Evolutionary conservation across 768 basidiomycete genomes (phyloP).

Genomic region (Terana coerulea): DNA sequence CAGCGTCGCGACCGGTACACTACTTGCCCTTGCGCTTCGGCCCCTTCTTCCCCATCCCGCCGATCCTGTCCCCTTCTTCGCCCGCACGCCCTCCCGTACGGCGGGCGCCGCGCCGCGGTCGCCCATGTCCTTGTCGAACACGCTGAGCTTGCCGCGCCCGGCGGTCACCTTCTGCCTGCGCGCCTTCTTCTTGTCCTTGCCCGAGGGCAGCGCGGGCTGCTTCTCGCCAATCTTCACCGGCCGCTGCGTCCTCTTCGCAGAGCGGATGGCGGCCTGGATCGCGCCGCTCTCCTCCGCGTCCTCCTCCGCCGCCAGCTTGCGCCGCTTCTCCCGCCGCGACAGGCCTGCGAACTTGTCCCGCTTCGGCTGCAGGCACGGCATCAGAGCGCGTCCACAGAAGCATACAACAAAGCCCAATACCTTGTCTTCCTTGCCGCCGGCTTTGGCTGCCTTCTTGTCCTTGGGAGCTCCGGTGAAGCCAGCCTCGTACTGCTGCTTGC

Average conservation of each 20-base stretch:
- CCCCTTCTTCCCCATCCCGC: constrained; percentile 48
- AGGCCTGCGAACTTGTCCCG: constrained; percentile 79
- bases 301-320: constrained; percentile 82
- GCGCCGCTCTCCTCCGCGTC: constrained; percentile 51
- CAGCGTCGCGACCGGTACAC: background rate
- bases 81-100: constrained; percentile 55
- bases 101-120: background rate
- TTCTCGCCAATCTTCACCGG: constrained; percentile 72
- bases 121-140: constrained; percentile 56
- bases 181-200: constrained; percentile 23
- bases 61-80: constrained; percentile 59
- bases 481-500: constrained; percentile 72
- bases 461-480: constrained; percentile 33
- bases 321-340: constrained; percentile 81
- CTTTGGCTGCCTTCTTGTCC: constrained; percentile 31
- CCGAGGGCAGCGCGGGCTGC: constrained; percentile 28
- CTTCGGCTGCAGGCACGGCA: constrained; percentile 47
- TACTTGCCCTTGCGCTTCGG: constrained; percentile 31
- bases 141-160: constrained; percentile 29
- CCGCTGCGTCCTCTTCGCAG: constrained; percentile 75
- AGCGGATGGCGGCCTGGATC: constrained; percentile 74
- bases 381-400: background rate
- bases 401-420: constrained; percentile 16
- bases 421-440: constrained; percentile 30
- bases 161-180: constrained; percentile 26